phyloP scores from a whole-genome alignment of 139 green algal genomes.

The Deuterostichococcus epilithicus region DNA sequence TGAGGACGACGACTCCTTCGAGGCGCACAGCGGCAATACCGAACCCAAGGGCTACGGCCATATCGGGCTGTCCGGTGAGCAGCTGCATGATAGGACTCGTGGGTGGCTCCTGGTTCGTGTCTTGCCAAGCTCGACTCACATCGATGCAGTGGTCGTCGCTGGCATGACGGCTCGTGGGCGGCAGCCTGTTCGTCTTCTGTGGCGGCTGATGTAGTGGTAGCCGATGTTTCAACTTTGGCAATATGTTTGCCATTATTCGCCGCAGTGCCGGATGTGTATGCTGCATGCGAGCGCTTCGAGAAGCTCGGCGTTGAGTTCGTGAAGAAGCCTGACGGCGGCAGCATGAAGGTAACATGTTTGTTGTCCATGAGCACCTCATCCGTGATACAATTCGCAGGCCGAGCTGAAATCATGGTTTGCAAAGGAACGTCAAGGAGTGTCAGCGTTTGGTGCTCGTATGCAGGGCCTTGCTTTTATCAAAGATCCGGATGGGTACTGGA shows the following conservation, averaged over 20 bases:
- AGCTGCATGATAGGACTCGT: background rate
- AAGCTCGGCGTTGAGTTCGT: conserved; percentile 84
- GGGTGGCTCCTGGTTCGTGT: no score
- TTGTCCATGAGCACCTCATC: no score
- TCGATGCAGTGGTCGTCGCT: no score
- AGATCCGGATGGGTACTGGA: conserved; percentile 52
- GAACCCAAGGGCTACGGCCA: conserved; percentile 74
- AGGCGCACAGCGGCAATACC: conserved; percentile 88
- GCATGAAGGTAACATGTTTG: conserved; percentile 62
- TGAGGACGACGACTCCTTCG: conserved; percentile 67
- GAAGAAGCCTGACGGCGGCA: conserved; percentile 85
- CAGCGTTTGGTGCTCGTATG: background rate
- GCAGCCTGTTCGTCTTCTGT: no score
- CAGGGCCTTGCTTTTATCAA: conserved; percentile 74
- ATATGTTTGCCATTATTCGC: no score
- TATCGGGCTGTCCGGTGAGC: background rate
- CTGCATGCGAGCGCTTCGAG: conserved; percentile 77
- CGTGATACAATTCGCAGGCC: no score
- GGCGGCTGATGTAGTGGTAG: no score
- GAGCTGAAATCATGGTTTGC: background rate
- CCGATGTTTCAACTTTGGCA: no score
- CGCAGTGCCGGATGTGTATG: conserved; percentile 77
- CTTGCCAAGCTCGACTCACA: no score
- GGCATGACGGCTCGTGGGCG: no score
- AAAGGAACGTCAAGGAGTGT: no score